phyloP scores from a whole-genome alignment of 306 rosid species.

The Trichosanthes truncata region DNA sequence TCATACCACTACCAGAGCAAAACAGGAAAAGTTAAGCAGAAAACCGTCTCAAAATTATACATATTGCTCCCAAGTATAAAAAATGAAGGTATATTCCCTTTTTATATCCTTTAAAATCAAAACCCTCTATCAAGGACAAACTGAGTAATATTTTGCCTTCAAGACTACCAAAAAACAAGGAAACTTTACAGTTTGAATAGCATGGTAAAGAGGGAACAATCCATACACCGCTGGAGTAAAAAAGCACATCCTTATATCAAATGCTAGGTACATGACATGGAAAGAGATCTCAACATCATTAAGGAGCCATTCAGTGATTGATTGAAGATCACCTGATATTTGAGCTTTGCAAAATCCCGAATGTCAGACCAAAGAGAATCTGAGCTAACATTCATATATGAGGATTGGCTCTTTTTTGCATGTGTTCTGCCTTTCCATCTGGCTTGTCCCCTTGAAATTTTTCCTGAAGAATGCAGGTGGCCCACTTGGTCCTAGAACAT shows the following conservation, averaged over 20 bases:
- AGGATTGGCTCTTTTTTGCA: constrained; percentile 47
- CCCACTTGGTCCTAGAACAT: constrained; percentile 61
- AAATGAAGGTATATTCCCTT: neutral
- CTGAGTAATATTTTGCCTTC: neutral
- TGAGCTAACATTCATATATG: constrained; percentile 58
- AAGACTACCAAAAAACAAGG: neutral
- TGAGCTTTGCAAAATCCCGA: constrained; percentile 64
- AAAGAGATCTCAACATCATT: neutral
- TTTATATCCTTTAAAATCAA: neutral
- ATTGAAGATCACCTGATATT: constrained; percentile 58
- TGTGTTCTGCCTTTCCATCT: constrained; percentile 67
- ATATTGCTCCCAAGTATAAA: neutral
- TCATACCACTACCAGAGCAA: neutral
- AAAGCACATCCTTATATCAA: neutral
- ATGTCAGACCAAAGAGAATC: constrained; percentile 79
- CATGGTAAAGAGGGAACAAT: neutral
- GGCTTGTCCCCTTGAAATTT: constrained; percentile 59
- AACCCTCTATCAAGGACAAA: neutral
- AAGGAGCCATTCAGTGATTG: neutral
- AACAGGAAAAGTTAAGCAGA: neutral
- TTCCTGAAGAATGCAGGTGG: constrained; percentile 53
- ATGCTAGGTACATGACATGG: neutral
- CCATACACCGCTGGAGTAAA: neutral
- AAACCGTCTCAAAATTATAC: neutral
- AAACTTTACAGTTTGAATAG: neutral